Evolutionary conservation across 805 yeast species (phyloP), one percentile per base, ranked within the genome.

Genomic region (Kodamaea restingae): DNA sequence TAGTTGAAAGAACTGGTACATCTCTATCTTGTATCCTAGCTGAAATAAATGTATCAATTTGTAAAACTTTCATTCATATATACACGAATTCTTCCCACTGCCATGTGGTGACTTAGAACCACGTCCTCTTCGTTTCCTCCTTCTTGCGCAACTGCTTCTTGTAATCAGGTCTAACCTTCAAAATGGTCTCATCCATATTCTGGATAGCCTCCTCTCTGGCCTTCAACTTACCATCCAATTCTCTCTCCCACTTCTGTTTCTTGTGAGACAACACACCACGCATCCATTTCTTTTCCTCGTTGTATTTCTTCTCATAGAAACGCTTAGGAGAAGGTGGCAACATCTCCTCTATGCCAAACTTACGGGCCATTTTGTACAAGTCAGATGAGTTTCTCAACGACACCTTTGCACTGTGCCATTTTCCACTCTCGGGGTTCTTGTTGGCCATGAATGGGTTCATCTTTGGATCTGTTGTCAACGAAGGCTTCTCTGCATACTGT

Each of bases 401-500:
- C 62, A 77, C 85, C 49, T 78, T 72, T 18, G 97, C 86, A 43
- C 79, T 78, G 52, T 86, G 95, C 66, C 81, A 78, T 50, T 65
- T 71, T n/a, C 83, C 77, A 15, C 95, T 87, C 15, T 83, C 76
- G 15, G 95, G 88, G 59, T 88, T 88, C 54, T 75, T 83, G 60
- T 87, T 88, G 17, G 95, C 82, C 40, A 87, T 61, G 60, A 90
- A 90, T 38, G 97, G 97, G 61, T 90, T 90, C 50, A 88, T 84
- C 44, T 77, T 75, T 15, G 76, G 72, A 35, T 88, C 90, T 35
- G 64, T 66, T 15, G 85, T 80, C 20, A 76, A 65, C 2, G 85
- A 76, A 37, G 95, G 84, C 45, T 70, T 73, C 2, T 70, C 63
- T 4, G 86, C 69, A 59, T 88, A 90, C 48, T 73, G 58, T 14